Evolutionary conservation across 1,284 basidiomycete species (phyloP).

Genomic region (Coniferiporia weirii): DNA sequence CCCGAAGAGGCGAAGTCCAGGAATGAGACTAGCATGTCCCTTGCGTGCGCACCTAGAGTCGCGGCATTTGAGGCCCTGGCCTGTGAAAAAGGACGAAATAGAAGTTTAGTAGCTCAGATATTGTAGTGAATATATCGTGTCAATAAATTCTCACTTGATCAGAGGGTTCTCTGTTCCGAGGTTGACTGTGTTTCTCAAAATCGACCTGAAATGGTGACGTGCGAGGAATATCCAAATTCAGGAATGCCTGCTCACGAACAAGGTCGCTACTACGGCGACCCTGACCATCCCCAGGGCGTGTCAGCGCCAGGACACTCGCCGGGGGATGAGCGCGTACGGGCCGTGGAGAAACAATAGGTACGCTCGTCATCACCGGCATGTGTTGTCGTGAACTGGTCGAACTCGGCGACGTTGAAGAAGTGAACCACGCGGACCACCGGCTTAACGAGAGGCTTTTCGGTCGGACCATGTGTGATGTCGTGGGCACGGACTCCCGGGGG

Average conservation of each 20-base stretch:
- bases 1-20: conserved; percentile 52
- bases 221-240: conserved; percentile 15
- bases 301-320: conserved; percentile 2
- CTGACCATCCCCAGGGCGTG: background rate
- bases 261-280: conserved; percentile 4
- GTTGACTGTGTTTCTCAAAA: conserved; percentile 12
- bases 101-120: too few relatives aligned
- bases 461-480: background rate
- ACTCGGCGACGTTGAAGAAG: conserved; percentile 4
- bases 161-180: background rate
- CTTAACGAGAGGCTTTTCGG: conserved; percentile 9
- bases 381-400: conserved; percentile 3
- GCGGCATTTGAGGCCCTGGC: conserved; percentile 4
- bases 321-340: conserved; percentile 8
- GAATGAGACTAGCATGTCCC: conserved; percentile 39
- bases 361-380: background rate
- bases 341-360: conserved; percentile 12
- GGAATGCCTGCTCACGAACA: conserved; percentile 1
- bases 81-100: conserved; percentile 5
- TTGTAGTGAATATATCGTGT: background rate
- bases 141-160: background rate
- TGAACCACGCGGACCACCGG: conserved; percentile 16
- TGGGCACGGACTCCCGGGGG: conserved; percentile 1
- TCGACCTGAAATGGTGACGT: conserved; percentile 17
- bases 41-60: conserved; percentile 13